Conservation (phyloP, 768 basidiomycete genomes). For the Fomitopsis pulvina region DNA sequence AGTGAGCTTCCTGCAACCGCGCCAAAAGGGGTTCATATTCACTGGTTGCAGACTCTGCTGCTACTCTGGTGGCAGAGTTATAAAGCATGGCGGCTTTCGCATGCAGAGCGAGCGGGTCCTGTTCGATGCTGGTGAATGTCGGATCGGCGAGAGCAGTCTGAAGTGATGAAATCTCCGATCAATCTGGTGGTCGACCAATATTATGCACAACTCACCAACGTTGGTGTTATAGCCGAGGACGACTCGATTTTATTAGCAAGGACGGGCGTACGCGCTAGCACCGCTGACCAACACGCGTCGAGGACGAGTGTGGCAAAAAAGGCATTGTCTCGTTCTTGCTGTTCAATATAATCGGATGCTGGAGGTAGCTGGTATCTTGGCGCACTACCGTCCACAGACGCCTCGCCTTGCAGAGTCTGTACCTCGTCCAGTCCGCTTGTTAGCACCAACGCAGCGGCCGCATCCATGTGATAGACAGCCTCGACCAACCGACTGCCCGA, state of each 20-base stretch:
- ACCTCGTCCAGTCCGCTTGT: conserved; percentile 17
- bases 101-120: conserved; percentile 33
- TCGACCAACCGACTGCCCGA: conserved; percentile 53
- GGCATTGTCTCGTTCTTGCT: conserved; percentile 58
- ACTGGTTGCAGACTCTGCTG: conserved; percentile 30
- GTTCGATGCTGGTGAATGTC: conserved; percentile 26
- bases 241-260: conserved; percentile 39
- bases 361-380: too few relatives aligned
- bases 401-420: too few relatives aligned
- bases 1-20: background rate
- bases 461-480: conserved; percentile 45
- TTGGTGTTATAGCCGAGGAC: too few relatives aligned
- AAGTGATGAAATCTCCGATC: conserved; percentile 44
- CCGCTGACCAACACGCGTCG: conserved; percentile 50
- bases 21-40: background rate
- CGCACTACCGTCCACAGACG: too few relatives aligned
- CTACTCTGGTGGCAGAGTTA: conserved; percentile 51
- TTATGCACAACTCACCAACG: conserved; percentile 13
- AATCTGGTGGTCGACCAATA: conserved; percentile 32
- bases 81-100: conserved; percentile 54
- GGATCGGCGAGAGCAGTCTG: conserved; percentile 34
- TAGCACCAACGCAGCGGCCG: conserved; percentile 32
- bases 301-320: conserved; percentile 59
- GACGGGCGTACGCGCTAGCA: conserved; percentile 42
- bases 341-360: too few relatives aligned